Conservation (phyloP, 768 basidiomycete species). For the Daedalea quercina region DNA sequence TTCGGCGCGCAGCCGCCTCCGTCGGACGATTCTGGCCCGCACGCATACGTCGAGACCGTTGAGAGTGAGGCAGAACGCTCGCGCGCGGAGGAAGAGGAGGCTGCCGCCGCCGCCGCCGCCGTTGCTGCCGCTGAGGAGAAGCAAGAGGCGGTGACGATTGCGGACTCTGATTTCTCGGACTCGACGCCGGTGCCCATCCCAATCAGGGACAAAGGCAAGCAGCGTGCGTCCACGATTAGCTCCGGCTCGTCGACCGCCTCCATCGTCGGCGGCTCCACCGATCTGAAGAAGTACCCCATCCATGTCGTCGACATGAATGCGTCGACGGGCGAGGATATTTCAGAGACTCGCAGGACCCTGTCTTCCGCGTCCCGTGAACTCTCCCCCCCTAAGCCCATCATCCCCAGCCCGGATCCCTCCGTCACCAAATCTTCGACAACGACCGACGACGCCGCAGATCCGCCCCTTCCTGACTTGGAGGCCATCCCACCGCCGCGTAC, state of each 20-base stretch:
- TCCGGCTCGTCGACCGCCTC: slow-evolving; percentile 35
- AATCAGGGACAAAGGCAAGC: slow-evolving; percentile 46
- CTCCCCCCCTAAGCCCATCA: slow-evolving; percentile 6
- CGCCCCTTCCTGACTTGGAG: slow-evolving; percentile 44
- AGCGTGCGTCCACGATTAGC: slow-evolving; percentile 25
- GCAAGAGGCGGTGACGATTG: slow-evolving; percentile 17
- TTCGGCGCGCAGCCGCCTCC: slow-evolving; percentile 25
- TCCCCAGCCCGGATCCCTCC: not conserved
- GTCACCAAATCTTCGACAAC: not conserved
- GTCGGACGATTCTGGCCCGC: slow-evolving; percentile 34
- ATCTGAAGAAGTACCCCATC: slow-evolving; percentile 50
- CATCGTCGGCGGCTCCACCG: slow-evolving; percentile 28
- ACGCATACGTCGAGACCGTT: slow-evolving; percentile 60
- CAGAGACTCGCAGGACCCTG: slow-evolving; percentile 9
- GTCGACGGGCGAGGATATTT: slow-evolving; percentile 10
- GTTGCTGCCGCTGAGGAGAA: slow-evolving; percentile 6
- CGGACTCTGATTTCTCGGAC: slow-evolving; percentile 10
- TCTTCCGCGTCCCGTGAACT: slow-evolving; percentile 3
- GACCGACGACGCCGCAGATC: slow-evolving; percentile 30
- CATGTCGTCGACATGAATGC: slow-evolving; percentile 42
- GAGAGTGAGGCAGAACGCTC: slow-evolving; percentile 33
- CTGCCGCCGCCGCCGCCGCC: no score
- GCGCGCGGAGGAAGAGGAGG: slow-evolving; percentile 13
- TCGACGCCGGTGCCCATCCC: slow-evolving; percentile 16
- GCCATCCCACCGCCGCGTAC: slow-evolving; percentile 20